phyloP scores from a whole-genome alignment of 179 eudicot genomes.

The Silene noctiflora region DNA sequence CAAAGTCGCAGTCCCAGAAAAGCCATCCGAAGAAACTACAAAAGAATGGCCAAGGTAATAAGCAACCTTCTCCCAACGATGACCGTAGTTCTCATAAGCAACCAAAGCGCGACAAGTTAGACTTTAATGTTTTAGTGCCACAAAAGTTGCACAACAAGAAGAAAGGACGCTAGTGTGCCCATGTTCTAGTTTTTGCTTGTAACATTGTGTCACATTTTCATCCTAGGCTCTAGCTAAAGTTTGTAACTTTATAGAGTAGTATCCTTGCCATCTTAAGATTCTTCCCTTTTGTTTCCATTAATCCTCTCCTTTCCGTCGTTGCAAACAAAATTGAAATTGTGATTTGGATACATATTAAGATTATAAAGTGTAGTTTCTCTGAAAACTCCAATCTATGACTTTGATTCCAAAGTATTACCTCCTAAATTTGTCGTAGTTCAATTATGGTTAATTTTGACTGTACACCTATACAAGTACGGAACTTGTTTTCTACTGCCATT shows the following conservation, averaged over 20 bases:
- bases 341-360: background rate
- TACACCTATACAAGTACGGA: no score
- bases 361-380: no score
- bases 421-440: no score
- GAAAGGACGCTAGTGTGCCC: constrained; percentile 26
- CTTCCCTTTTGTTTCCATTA: background rate
- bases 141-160: constrained; percentile 51
- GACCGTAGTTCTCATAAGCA: constrained; percentile 43
- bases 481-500: no score
- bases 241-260: no score
- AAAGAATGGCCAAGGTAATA: constrained; percentile 40
- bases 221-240: background rate
- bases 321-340: background rate
- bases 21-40: constrained; percentile 36
- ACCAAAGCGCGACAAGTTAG: constrained; percentile 59
- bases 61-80: constrained; percentile 36
- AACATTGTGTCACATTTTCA: constrained; percentile 15
- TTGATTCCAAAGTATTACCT: no score
- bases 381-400: no score
- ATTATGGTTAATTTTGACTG: no score
- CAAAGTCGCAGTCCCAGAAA: constrained; percentile 35
- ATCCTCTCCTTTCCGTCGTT: background rate
- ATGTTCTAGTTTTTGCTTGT: constrained; percentile 13
- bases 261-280: no score
- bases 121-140: constrained; percentile 69